Conservation (phyloP, 2,329 filamentous ascomycete species). For the Pyrenophora graminea region DNA sequence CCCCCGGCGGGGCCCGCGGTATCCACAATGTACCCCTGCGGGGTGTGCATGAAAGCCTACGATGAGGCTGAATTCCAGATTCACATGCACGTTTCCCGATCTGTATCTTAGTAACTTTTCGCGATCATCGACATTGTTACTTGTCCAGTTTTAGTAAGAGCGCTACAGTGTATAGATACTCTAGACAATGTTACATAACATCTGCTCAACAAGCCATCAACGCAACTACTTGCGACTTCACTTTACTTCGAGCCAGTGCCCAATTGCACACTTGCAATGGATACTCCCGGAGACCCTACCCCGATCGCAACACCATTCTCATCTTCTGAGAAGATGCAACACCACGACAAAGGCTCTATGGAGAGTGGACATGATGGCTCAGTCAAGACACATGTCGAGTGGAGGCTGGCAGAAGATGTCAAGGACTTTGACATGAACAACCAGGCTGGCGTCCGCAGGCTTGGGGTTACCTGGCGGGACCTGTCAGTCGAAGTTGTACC, state of each 20-base stretch:
- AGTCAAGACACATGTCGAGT: slow-evolving; percentile 26
- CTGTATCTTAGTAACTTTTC: too few relatives aligned
- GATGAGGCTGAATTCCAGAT: too few relatives aligned
- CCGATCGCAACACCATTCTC: not conserved
- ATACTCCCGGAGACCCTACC: not conserved
- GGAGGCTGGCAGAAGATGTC: slow-evolving; percentile 27
- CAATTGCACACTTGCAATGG: not conserved
- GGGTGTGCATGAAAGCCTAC: too few relatives aligned
- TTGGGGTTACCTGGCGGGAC: slow-evolving; percentile 72
- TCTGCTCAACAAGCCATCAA: too few relatives aligned
- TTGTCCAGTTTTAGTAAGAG: too few relatives aligned
- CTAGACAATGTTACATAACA: too few relatives aligned
- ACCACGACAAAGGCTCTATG: not conserved
- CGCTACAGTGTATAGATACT: too few relatives aligned
- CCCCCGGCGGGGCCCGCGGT: too few relatives aligned
- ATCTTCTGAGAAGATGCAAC: not conserved
- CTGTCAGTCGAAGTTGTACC: slow-evolving; percentile 71
- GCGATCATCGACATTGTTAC: too few relatives aligned
- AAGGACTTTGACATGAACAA: slow-evolving; percentile 25
- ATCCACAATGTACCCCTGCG: too few relatives aligned
- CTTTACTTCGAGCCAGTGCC: not conserved
- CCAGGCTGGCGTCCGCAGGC: slow-evolving; percentile 16
- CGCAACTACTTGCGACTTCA: too few relatives aligned
- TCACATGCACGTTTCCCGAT: too few relatives aligned
- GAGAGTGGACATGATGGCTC: slow-evolving; percentile 12